Evolutionary conservation across 805 yeast species (phyloP).

Genomic region (Candida dajiaensis): DNA sequence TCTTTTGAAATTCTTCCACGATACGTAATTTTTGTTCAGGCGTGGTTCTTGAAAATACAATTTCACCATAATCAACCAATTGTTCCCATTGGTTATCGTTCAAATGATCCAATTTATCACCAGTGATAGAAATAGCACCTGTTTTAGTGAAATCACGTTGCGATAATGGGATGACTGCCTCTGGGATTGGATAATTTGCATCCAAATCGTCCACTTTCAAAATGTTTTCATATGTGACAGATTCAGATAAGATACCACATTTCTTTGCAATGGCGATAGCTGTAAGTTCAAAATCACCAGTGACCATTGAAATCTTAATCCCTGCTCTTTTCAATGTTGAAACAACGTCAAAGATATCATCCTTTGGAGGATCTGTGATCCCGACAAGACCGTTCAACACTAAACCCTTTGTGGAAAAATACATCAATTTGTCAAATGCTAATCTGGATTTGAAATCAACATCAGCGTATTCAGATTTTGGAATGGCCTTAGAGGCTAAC

Average conservation of each 20-base stretch:
- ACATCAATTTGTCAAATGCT: conserved; percentile 11
- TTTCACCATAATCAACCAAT: conserved; percentile 30
- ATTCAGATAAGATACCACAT: conserved; percentile 29
- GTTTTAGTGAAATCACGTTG: conserved; percentile 14
- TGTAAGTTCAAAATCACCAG: conserved; percentile 51
- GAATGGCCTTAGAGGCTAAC: conserved; percentile 28
- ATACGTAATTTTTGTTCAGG: conserved; percentile 49
- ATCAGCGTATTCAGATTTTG: conserved; percentile 4
- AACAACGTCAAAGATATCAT: conserved; percentile 29
- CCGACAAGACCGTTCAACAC: conserved; percentile 35
- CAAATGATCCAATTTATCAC: conserved; percentile 27
- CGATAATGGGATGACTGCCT: conserved; percentile 5
- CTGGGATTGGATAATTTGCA: conserved; percentile 5
- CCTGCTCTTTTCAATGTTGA: conserved; percentile 32
- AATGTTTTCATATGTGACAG: conserved; percentile 9
- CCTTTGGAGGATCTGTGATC: conserved; percentile 39
- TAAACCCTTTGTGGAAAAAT: conserved; percentile 13
- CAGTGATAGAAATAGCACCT: conserved; percentile 29
- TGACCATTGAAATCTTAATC: conserved; percentile 36
- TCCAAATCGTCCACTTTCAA: conserved; percentile 19
- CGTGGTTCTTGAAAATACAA: conserved; percentile 30
- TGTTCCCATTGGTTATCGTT: conserved; percentile 39
- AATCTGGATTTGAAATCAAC: conserved; percentile 8
- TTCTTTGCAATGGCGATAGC: conserved; percentile 44
- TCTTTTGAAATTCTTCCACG: conserved; percentile 42